Conservation (phyloP, 768 basidiomycete genomes). For the Exsudoporus frostii region DNA sequence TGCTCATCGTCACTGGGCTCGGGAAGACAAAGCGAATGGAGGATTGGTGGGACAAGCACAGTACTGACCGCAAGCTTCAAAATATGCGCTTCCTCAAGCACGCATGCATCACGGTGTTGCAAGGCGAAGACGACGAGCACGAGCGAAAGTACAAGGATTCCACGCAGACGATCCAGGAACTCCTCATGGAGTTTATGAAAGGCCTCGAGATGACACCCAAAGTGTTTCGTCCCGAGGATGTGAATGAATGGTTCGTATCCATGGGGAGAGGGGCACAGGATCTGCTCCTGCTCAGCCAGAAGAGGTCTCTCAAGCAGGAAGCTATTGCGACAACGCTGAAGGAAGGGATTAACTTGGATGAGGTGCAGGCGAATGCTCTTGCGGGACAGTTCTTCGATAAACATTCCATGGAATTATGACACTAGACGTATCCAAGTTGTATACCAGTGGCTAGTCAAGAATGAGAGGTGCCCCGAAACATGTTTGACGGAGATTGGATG, state of each 20-base stretch:
- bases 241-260: constrained; percentile 12
- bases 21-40: constrained; percentile 33
- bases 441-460: background rate
- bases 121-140: constrained; percentile 19
- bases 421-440: background rate
- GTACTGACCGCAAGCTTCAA: constrained; percentile 3
- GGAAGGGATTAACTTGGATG: constrained; percentile 8
- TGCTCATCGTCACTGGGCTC: constrained; percentile 39
- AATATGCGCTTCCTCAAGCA: constrained; percentile 15
- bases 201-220: background rate
- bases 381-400: constrained; percentile 14
- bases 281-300: constrained; percentile 10
- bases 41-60: constrained; percentile 32
- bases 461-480: background rate
- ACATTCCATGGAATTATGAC: constrained; percentile 4
- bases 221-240: constrained; percentile 11
- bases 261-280: constrained; percentile 16
- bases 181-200: constrained; percentile 13
- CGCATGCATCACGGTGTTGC: constrained; percentile 31
- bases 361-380: constrained; percentile 6
- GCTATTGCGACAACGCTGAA: constrained; percentile 6
- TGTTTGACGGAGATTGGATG: too few species aligned
- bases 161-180: background rate
- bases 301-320: constrained; percentile 9
- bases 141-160: constrained; percentile 18